These are phyloP conservation scores for Paecilomyces sp. DNA, from an alignment of 2,329 filamentous ascomycete genomes.

Conservation along the genomic window DNA sequence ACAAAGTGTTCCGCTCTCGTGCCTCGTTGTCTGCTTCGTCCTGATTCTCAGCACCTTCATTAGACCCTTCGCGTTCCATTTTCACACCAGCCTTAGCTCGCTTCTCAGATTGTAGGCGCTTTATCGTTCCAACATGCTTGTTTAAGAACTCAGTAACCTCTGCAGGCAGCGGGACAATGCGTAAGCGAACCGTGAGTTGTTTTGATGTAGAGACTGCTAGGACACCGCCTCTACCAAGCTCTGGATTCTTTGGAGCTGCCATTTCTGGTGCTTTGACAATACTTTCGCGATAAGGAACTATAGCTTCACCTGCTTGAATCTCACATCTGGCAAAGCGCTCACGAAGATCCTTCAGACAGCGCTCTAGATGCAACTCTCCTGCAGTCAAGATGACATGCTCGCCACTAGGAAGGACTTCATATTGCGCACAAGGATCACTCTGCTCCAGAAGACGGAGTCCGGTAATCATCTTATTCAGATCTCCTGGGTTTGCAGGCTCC, in stretches of 20 bases:
- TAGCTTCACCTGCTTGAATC: slow-evolving; percentile 86
- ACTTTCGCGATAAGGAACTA: slow-evolving; percentile 91
- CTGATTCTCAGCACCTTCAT: slow-evolving; percentile 31
- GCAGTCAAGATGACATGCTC: slow-evolving; percentile 94
- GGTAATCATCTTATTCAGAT: slow-evolving; percentile 90
- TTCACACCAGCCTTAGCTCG: slow-evolving; percentile 44
- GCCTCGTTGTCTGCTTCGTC: slow-evolving; percentile 48
- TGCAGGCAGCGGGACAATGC: slow-evolving; percentile 69
- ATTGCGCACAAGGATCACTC: slow-evolving; percentile 91
- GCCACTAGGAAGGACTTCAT: slow-evolving; percentile 85
- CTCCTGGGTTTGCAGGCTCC: slow-evolving; percentile 84
- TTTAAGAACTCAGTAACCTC: slow-evolving; percentile 77
- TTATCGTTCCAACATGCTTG: slow-evolving; percentile 73
- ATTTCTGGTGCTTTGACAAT: slow-evolving; percentile 86
- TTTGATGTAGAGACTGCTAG: slow-evolving; percentile 73
- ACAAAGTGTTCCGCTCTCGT: slow-evolving; percentile 56
- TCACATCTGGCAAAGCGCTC: slow-evolving; percentile 92
- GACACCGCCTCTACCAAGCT: slow-evolving; percentile 76
- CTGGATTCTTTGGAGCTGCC: slow-evolving; percentile 77
- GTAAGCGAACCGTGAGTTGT: slow-evolving; percentile 69
- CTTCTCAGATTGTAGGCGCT: slow-evolving; percentile 67
- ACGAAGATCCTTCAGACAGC: slow-evolving; percentile 85
- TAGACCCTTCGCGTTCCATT: slow-evolving; percentile 26
- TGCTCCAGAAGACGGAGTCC: slow-evolving; percentile 83
- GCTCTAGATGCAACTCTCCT: slow-evolving; percentile 87